phyloP scores from a whole-genome alignment of 768 basidiomycete species.

The Lyophyllum atratum region DNA sequence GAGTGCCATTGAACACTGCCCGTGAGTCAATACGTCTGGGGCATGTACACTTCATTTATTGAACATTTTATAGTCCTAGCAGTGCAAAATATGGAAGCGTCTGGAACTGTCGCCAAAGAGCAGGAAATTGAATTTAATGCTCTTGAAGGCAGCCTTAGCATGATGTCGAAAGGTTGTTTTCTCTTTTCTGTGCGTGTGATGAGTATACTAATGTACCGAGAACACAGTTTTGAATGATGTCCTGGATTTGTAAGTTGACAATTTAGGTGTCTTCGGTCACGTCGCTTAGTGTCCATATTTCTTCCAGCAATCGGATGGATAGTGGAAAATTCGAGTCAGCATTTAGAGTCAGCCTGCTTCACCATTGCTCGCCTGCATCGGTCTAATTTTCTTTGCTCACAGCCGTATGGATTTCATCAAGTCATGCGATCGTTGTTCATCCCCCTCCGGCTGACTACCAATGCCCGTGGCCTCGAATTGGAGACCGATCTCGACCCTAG shows the following conservation, averaged over 20 bases:
- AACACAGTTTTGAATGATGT: constrained; percentile 72
- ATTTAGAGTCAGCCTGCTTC: constrained; percentile 39
- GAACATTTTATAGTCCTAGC: constrained; percentile 55
- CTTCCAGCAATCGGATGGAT: constrained; percentile 77
- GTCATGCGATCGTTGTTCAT: constrained; percentile 75
- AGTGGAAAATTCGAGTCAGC: constrained; percentile 81
- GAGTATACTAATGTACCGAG: neutral
- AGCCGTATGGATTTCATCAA: constrained; percentile 79
- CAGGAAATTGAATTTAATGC: constrained; percentile 90
- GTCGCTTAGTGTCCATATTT: neutral
- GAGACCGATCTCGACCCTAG: constrained; percentile 66
- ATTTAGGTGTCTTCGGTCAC: neutral
- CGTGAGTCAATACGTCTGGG: constrained; percentile 34
- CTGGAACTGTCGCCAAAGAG: constrained; percentile 67
- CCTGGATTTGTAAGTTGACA: constrained; percentile 67
- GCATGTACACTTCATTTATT: neutral
- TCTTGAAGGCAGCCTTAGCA: constrained; percentile 75
- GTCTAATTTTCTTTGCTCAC: constrained; percentile 5
- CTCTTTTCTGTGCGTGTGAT: constrained; percentile 1
- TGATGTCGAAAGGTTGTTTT: constrained; percentile 81
- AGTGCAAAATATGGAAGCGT: constrained; percentile 90
- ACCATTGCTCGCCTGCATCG: neutral
- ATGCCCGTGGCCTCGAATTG: constrained; percentile 67
- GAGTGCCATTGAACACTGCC: constrained; percentile 80
- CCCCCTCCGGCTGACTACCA: constrained; percentile 65